Percentiles rank a stretch among this genome's conserved stretches.
These are phyloP conservation scores for Penstemon eatonii DNA, from an alignment of 257 asterid genomes.

Conservation along the genomic window DNA sequence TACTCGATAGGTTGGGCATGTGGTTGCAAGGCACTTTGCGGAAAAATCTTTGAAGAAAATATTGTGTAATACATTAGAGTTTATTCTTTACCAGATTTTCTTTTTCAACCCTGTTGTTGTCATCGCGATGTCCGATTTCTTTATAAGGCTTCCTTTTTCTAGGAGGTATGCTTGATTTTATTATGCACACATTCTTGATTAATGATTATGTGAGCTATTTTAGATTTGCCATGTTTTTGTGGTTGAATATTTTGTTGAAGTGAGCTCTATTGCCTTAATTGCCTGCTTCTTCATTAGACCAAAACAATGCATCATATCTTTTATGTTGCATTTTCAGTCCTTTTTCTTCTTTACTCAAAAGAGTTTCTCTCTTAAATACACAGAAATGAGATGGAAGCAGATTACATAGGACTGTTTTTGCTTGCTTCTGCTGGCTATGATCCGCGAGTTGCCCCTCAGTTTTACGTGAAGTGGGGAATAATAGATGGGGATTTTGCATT, in stretches of 20 bases:
- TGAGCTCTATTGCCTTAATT: too few species aligned
- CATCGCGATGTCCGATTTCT: conserved; percentile 70
- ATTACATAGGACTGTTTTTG: conserved; percentile 71
- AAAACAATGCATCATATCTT: too few species aligned
- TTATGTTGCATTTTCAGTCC: too few species aligned
- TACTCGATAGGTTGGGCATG: conserved; percentile 77
- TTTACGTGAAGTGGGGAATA: conserved; percentile 73
- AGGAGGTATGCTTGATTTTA: conserved; percentile 53
- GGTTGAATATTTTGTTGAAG: not conserved
- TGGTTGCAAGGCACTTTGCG: conserved; percentile 84
- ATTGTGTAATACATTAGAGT: conserved; percentile 74
- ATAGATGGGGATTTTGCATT: conserved; percentile 51
- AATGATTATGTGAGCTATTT: too few species aligned
- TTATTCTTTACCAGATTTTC: conserved; percentile 55
- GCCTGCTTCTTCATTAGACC: too few species aligned
- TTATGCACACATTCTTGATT: not conserved
- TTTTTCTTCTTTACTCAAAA: too few species aligned
- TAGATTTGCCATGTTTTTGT: conserved; percentile 1
- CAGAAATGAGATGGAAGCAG: conserved; percentile 99
- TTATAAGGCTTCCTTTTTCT: conserved; percentile 89
- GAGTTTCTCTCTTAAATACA: not conserved
- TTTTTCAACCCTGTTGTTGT: conserved; percentile 86
- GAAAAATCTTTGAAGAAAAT: conserved; percentile 77
- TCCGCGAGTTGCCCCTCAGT: conserved; percentile 85
- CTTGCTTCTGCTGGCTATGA: conserved; percentile 87